phyloP scores from a whole-genome alignment of 768 basidiomycete species.

The Pilatotrama ljubarskyi region DNA sequence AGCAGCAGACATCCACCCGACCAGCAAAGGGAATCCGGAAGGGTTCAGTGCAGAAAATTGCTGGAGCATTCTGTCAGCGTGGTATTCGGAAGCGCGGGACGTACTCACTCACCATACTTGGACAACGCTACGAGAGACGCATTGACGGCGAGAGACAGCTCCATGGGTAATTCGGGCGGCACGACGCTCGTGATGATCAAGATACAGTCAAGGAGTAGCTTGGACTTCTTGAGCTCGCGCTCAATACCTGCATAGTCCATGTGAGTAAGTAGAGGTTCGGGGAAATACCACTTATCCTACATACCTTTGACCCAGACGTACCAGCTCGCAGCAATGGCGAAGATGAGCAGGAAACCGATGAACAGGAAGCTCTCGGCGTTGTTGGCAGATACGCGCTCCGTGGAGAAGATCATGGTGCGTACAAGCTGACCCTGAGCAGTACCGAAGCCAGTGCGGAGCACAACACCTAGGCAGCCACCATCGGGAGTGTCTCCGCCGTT shows the following conservation, averaged over 20 bases:
- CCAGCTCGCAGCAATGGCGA: slow-evolving; percentile 96
- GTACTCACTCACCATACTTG: slow-evolving; percentile 70
- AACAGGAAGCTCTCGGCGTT: slow-evolving; percentile 95
- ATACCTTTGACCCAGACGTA: slow-evolving; percentile 97
- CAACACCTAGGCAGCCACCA: slow-evolving; percentile 88
- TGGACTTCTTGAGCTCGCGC: slow-evolving; percentile 89
- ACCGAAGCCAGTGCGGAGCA: slow-evolving; percentile 94
- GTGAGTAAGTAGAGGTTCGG: neutral
- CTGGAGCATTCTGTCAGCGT: slow-evolving; percentile 41
- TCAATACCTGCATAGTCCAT: slow-evolving; percentile 66
- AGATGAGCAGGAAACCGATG: slow-evolving; percentile 96
- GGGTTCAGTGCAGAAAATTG: slow-evolving; percentile 98
- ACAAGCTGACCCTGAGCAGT: slow-evolving; percentile 97
- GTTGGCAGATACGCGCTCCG: slow-evolving; percentile 95
- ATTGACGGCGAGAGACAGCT: slow-evolving; percentile 93
- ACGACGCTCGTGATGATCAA: slow-evolving; percentile 97
- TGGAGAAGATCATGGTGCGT: slow-evolving; percentile 98
- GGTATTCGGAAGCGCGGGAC: no score
- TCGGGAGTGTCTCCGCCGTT: slow-evolving; percentile 75
- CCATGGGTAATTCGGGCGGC: slow-evolving; percentile 98
- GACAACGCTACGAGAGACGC: slow-evolving; percentile 90
- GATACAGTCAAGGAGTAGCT: slow-evolving; percentile 92
- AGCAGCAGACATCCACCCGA: slow-evolving; percentile 96
- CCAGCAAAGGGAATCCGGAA: slow-evolving; percentile 97
- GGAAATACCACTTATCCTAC: slow-evolving; percentile 26